phyloP scores from a whole-genome alignment of 495 filamentous ascomycete species.

The Rostrohypoxylon terebratum region DNA sequence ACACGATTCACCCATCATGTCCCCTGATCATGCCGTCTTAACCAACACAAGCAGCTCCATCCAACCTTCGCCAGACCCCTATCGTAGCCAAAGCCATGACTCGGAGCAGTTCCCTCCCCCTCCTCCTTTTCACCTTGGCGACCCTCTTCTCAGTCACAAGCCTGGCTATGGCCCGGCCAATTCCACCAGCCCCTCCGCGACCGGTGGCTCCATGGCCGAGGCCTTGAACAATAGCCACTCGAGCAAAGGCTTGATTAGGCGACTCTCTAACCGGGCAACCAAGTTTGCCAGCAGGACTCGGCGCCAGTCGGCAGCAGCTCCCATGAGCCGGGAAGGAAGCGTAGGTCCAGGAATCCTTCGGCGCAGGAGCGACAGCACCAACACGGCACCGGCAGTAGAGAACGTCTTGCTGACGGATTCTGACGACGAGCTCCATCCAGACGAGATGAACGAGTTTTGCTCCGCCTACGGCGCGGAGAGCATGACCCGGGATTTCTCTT shows the following conservation, averaged over 20 bases:
- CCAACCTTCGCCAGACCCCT: conserved; percentile 57
- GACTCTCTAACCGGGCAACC: conserved; percentile 58
- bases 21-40: conserved; percentile 53
- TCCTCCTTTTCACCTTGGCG: conserved; percentile 57
- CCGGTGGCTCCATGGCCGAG: conserved; percentile 55
- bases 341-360: conserved; percentile 89
- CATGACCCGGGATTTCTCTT: conserved; percentile 46
- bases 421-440: conserved; percentile 67
- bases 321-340: conserved; percentile 83
- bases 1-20: conserved; percentile 57
- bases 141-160: conserved; percentile 56
- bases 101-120: conserved; percentile 46
- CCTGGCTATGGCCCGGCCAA: conserved; percentile 55
- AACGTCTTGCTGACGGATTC: conserved; percentile 70
- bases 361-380: conserved; percentile 87
- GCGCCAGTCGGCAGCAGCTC: conserved; percentile 76
- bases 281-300: conserved; percentile 60
- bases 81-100: conserved; percentile 45
- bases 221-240: conserved; percentile 48
- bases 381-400: conserved; percentile 63
- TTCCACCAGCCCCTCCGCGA: conserved; percentile 46
- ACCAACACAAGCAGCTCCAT: conserved; percentile 55
- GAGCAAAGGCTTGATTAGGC: conserved; percentile 55
- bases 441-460: conserved; percentile 50
- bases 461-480: conserved; percentile 48